Conservation (phyloP, 2,329 filamentous ascomycete species). For the Phyllosticta citribraziliensis region DNA sequence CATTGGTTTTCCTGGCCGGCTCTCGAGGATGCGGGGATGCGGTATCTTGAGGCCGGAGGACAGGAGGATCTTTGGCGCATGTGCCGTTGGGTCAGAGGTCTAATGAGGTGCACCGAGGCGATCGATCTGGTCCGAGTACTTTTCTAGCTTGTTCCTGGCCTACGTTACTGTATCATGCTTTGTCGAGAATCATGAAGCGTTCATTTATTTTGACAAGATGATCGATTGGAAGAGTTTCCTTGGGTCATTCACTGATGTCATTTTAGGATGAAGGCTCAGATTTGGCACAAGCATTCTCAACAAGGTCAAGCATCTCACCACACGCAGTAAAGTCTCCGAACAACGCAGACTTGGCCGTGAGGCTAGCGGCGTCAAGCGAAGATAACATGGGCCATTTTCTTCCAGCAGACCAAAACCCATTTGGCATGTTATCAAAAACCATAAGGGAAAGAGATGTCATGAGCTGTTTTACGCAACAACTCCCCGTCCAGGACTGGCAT, state of each 20-base stretch:
- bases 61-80: background rate
- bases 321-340: background rate
- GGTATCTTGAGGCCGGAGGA: background rate
- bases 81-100: background rate
- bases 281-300: background rate
- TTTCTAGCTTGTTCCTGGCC: background rate
- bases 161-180: background rate
- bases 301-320: background rate
- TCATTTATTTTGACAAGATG: background rate
- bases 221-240: background rate
- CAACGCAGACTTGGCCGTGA: background rate
- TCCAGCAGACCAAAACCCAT: slow-evolving; percentile 7
- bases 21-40: background rate
- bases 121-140: background rate
- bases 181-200: background rate
- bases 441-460: slow-evolving; percentile 12
- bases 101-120: background rate
- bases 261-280: background rate
- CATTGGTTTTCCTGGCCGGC: background rate
- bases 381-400: background rate
- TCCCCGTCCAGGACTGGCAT: slow-evolving; percentile 8
- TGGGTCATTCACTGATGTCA: background rate
- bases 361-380: background rate
- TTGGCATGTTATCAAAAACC: slow-evolving; percentile 9
- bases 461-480: slow-evolving; percentile 13